Evolutionary conservation across 2,329 filamentous ascomycete species (phyloP), one percentile per base, ranked within the genome.

Genomic region (Aureobasidium mangrovei): DNA sequence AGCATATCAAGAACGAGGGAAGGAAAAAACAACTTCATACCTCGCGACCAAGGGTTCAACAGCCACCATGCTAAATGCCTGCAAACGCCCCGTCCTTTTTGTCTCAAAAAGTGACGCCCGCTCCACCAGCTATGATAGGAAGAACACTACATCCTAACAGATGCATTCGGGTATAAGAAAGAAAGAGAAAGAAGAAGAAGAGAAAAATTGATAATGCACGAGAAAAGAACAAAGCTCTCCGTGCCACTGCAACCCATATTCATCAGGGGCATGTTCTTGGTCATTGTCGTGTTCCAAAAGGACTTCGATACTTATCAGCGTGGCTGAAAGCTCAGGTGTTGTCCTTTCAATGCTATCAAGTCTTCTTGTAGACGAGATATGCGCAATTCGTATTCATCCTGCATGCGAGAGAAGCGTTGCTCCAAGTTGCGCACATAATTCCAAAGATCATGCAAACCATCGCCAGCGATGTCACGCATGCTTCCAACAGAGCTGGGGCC

Each of bases 401-500:
- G 69, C 67, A 73, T 74, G 28, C 69, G 62, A 18, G 67, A 65
- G 65, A 76, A 72, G 18, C 71, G 67, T 33, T 63, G 78, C 63
- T 91, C 86, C 47, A 91, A 73, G 18, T 76, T 77, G 55, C 88
- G 82, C 33, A 91, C 80, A 62, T 89, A 89, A 3, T 77, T 72
- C 84, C 84, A 89, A 7, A 91, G 72, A 24, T 59, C 60, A 7
- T 59, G 56, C 10, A 65, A 62, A 29, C 58, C 81, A 71, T 51
- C 81, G 74, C 62, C 63, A 66, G 88, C 84, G 57, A 88, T 75
- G 61, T 88, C 88, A 58, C 80, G 80, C 59, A 80, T 81, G 63
- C 80, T 83, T 57, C 79, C 80, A 12, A 73, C 77, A 46, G 77
- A 81, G 47, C 77, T 79, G 41, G 71, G 72, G 12, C 63, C 75